A percentile compares a stretch with the other conserved stretches of the same genome.
These are phyloP conservation scores for Hylodesmum podocarpum DNA, from an alignment of 306 rosid genomes.

Conservation along the genomic window DNA sequence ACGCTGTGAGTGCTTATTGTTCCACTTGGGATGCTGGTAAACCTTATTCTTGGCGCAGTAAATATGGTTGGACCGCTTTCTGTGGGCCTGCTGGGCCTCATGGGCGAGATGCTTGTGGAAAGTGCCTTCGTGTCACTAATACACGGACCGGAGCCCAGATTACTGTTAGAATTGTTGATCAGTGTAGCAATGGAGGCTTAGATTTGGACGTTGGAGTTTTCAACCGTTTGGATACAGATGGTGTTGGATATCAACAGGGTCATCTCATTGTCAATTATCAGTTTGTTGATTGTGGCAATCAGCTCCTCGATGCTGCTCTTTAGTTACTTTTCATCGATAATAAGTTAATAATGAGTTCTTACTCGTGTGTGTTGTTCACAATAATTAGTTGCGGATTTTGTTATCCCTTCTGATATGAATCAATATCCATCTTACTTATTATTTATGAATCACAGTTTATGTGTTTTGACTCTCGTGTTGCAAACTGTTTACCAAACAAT, in stretches of 20 bases:
- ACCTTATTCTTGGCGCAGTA: constrained; percentile 68
- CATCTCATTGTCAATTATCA: constrained; percentile 52
- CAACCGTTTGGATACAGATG: constrained; percentile 48
- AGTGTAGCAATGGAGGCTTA: constrained; percentile 69
- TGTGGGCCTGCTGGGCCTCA: constrained; percentile 72
- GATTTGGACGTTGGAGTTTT: constrained; percentile 65
- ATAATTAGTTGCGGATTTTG: too few species aligned
- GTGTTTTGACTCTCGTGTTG: too few species aligned
- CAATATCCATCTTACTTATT: too few species aligned
- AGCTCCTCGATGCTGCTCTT: background rate
- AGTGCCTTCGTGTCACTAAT: constrained; percentile 64
- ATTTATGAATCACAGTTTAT: too few species aligned
- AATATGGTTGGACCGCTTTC: constrained; percentile 88
- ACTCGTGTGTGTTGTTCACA: too few species aligned
- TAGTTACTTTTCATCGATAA: background rate
- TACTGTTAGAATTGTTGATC: constrained; percentile 67
- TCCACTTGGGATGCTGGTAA: constrained; percentile 73
- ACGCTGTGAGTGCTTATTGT: constrained; percentile 63
- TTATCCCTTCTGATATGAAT: too few species aligned
- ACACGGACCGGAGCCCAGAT: constrained; percentile 42
- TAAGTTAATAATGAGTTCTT: background rate
- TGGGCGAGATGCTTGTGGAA: constrained; percentile 69
- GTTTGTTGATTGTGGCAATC: constrained; percentile 56
- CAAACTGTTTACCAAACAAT: too few species aligned
- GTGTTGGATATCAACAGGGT: constrained; percentile 47